Percentiles rank a stretch among this genome's conserved stretches.
phyloP scores from a whole-genome alignment of 768 basidiomycete genomes.

The Gloeostereum incarnatum region DNA sequence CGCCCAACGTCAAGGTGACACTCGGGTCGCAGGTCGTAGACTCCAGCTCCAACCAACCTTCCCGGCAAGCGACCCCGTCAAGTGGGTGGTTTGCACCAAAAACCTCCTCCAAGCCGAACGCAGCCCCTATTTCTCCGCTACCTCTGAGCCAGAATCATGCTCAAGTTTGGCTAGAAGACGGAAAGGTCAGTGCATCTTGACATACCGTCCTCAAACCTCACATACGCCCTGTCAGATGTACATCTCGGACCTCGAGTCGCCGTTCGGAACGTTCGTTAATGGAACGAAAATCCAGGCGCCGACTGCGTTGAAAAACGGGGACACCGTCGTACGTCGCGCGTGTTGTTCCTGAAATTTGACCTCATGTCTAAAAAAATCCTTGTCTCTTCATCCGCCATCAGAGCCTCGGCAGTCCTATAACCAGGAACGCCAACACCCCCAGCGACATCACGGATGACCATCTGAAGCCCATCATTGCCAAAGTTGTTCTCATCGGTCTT shows the following conservation, averaged over 20 bases:
- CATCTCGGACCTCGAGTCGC: conserved; percentile 35
- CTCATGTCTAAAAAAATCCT: conserved; percentile 6
- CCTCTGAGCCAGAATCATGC: conserved; percentile 34
- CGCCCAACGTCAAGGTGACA: conserved; percentile 16
- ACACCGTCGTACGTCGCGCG: conserved; percentile 28
- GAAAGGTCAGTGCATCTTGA: conserved; percentile 21
- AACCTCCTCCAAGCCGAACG: conserved; percentile 8
- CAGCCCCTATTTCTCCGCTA: conserved; percentile 24
- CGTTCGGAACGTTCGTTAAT: conserved; percentile 41
- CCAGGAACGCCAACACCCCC: conserved; percentile 28
- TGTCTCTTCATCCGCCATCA: conserved; percentile 11
- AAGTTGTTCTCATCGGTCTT: conserved; percentile 22
- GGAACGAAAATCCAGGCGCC: conserved; percentile 26
- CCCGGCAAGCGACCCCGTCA: conserved; percentile 15
- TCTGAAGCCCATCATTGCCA: conserved; percentile 34
- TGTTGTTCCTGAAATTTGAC: not conserved
- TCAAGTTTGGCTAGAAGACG: conserved; percentile 34
- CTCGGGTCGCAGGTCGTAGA: conserved; percentile 18
- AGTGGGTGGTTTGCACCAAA: conserved; percentile 37
- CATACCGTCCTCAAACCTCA: conserved; percentile 3
- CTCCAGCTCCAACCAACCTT: conserved; percentile 6
- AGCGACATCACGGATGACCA: conserved; percentile 30
- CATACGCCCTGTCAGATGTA: conserved; percentile 21
- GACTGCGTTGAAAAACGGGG: conserved; percentile 28
- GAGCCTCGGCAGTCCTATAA: conserved; percentile 29